A percentile compares a stretch with the other conserved stretches of the same genome.
Conservation (phyloP, 441 rosid genomes). For the Adansonia rubrostipa region DNA sequence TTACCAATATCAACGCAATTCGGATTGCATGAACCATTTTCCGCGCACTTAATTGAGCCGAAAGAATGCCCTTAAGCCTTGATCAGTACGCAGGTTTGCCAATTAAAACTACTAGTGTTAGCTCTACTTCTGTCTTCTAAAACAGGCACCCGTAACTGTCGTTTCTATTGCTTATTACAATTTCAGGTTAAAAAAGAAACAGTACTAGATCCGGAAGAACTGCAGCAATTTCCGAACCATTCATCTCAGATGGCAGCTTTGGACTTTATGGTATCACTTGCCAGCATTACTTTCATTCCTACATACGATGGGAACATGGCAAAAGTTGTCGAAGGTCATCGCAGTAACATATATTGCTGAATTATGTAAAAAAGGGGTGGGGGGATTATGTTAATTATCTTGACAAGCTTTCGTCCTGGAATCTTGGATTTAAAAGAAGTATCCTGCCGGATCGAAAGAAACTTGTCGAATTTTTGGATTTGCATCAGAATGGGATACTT, state of each 20-base stretch:
- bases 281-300: slow-evolving; percentile 86
- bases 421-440: slow-evolving; percentile 81
- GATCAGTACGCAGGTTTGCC: neutral
- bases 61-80: slow-evolving; percentile 11
- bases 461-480: slow-evolving; percentile 75
- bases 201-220: slow-evolving; percentile 71
- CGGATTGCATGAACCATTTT: neutral
- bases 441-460: slow-evolving; percentile 71
- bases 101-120: neutral
- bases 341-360: slow-evolving; percentile 54
- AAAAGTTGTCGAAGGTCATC: slow-evolving; percentile 96
- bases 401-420: slow-evolving; percentile 48
- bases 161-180: slow-evolving; percentile 15
- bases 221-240: slow-evolving; percentile 90
- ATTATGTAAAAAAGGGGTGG: neutral
- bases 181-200: slow-evolving; percentile 91
- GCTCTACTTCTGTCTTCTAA: slow-evolving; percentile 13
- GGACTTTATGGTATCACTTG: slow-evolving; percentile 90
- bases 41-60: neutral
- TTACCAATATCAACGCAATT: neutral
- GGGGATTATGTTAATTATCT: slow-evolving; percentile 16
- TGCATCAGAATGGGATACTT: slow-evolving; percentile 78
- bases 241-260: slow-evolving; percentile 99
- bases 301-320: slow-evolving; percentile 99
- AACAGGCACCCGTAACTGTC: neutral